Percentiles rank a stretch among this genome's conserved stretches.
Evolutionary conservation across 164 flowering plant genomes (phyloP).

Genomic region (Cinnamomum chago): DNA sequence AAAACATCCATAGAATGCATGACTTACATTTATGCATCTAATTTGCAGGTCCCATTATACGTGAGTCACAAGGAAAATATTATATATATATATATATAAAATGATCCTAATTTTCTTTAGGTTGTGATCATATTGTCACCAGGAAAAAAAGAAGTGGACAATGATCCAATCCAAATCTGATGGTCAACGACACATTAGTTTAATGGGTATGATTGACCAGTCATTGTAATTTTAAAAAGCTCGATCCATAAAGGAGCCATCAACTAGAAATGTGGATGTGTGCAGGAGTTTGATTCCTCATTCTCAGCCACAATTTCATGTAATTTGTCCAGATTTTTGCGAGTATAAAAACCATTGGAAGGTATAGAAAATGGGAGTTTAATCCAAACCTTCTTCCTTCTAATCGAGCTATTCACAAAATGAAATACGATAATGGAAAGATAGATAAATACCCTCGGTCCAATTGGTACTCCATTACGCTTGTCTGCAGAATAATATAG

Average conservation of each 20-base stretch:
- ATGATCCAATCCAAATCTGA: not conserved
- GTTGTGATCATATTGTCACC: not conserved
- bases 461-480: slow-evolving; percentile 43
- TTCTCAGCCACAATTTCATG: not conserved
- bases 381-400: not conserved
- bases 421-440: not conserved
- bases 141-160: not conserved
- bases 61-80: not conserved
- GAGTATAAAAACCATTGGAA: not conserved
- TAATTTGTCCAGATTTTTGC: not conserved
- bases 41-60: not conserved
- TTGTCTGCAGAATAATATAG: slow-evolving; percentile 24
- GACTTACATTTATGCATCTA: no score
- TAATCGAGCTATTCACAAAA: not conserved
- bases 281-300: not conserved
- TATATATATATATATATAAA: no score
- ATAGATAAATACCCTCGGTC: slow-evolving; percentile 32
- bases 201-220: not conserved
- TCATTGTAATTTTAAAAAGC: not conserved
- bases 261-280: not conserved
- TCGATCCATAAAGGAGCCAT: not conserved
- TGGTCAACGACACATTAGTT: not conserved
- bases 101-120: not conserved
- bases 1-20: no score
- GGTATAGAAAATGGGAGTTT: not conserved